phyloP scores from a whole-genome alignment of 352 stramenopile species.

The Globisporangium carolinianum region DNA sequence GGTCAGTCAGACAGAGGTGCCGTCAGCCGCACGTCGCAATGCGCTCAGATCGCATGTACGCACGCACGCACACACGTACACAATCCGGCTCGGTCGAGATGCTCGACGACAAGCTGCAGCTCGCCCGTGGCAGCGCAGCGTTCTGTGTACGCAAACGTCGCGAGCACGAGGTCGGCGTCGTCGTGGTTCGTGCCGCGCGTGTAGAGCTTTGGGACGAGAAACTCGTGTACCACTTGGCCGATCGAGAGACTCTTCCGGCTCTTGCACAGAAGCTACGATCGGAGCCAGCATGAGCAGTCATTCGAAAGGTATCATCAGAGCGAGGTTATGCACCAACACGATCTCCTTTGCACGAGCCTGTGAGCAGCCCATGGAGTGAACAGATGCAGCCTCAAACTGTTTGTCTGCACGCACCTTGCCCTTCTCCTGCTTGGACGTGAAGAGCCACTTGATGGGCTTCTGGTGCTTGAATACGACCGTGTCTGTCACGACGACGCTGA shows the following conservation, averaged over 20 bases:
- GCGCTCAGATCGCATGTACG: neutral
- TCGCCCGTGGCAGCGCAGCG: constrained; percentile 29
- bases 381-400: too few relatives aligned
- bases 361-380: too few relatives aligned
- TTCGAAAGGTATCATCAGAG: too few relatives aligned
- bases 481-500: constrained; percentile 48
- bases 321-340: too few relatives aligned
- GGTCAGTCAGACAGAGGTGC: constrained; percentile 10
- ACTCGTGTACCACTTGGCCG: constrained; percentile 40
- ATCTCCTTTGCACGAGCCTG: too few relatives aligned
- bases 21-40: neutral
- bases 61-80: constrained; percentile 14
- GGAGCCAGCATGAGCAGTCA: neutral
- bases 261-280: constrained; percentile 46
- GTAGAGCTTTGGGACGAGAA: constrained; percentile 23
- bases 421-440: constrained; percentile 65
- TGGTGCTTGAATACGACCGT: constrained; percentile 73
- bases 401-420: constrained; percentile 28
- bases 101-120: constrained; percentile 43
- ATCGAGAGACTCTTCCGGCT: constrained; percentile 51
- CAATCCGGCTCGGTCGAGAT: constrained; percentile 36
- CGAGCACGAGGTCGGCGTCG: constrained; percentile 33
- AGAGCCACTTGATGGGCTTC: constrained; percentile 62
- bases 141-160: constrained; percentile 46
- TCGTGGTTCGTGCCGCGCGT: constrained; percentile 11